A percentile compares a stretch with the other conserved stretches of the same genome.
phyloP scores from a whole-genome alignment of 345 rosid species.

The Erucastrum elatum region DNA sequence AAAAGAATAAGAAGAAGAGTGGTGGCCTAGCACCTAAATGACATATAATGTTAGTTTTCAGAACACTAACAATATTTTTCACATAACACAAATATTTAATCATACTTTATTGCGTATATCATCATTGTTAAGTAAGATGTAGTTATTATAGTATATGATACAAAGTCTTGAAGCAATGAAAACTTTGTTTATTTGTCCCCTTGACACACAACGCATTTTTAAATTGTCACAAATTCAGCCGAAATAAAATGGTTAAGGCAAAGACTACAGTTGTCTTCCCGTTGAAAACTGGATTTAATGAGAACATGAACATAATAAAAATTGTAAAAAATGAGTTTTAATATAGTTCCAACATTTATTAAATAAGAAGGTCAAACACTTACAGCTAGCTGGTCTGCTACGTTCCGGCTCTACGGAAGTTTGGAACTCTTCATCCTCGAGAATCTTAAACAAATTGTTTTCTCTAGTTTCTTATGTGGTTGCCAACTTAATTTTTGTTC shows the following conservation, averaged over 20 bases:
- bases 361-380: constrained; percentile 31
- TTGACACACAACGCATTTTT: neutral
- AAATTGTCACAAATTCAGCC: constrained; percentile 22
- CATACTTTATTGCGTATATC: neutral
- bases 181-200: constrained; percentile 32
- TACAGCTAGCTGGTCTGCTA: constrained; percentile 34
- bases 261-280: constrained; percentile 30
- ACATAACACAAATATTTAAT: constrained; percentile 5
- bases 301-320: constrained; percentile 10
- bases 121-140: constrained; percentile 22
- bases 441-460: constrained; percentile 17
- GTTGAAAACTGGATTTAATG: constrained; percentile 21
- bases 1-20: neutral
- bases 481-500: neutral
- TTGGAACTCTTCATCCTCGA: constrained; percentile 30
- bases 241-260: constrained; percentile 30
- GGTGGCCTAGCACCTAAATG: constrained; percentile 32
- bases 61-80: constrained; percentile 1
- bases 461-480: constrained; percentile 5
- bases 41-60: constrained; percentile 1
- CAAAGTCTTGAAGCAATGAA: constrained; percentile 28
- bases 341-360: neutral
- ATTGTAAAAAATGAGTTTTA: constrained; percentile 1
- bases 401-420: constrained; percentile 30
- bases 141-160: constrained; percentile 6